Percentiles rank a stretch among this genome's conserved stretches.
Evolutionary conservation across 2,329 filamentous ascomycete species (phyloP).

Genomic region (Paraphoma sp.): DNA sequence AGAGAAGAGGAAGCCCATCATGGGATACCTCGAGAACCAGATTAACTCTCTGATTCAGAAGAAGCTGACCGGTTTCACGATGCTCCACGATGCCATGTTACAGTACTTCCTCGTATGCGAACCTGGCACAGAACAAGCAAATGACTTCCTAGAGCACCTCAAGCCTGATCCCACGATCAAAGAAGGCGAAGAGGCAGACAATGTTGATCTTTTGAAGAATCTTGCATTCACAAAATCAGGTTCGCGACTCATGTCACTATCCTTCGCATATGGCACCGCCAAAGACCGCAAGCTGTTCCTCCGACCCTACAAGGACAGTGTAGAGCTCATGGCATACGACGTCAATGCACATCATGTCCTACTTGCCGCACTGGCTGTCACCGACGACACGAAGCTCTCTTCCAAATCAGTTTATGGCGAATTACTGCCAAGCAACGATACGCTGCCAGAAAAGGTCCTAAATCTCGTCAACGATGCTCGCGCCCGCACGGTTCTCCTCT

Average conservation of each 20-base stretch:
- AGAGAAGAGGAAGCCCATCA: slow-evolving; percentile 85
- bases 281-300: slow-evolving; percentile 93
- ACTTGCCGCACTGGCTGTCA: slow-evolving; percentile 84
- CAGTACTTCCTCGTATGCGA: slow-evolving; percentile 89
- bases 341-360: slow-evolving; percentile 79
- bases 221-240: slow-evolving; percentile 94
- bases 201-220: slow-evolving; percentile 82
- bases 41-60: slow-evolving; percentile 96
- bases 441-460: slow-evolving; percentile 68
- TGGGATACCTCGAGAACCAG: slow-evolving; percentile 83
- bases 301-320: slow-evolving; percentile 87
- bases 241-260: slow-evolving; percentile 78
- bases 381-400: slow-evolving; percentile 91
- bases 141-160: slow-evolving; percentile 86
- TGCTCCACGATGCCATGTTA: slow-evolving; percentile 97
- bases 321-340: slow-evolving; percentile 85
- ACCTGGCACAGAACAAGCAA: slow-evolving; percentile 79
- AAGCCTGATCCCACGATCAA: slow-evolving; percentile 84
- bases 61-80: slow-evolving; percentile 94
- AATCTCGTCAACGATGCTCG: slow-evolving; percentile 70
- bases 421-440: slow-evolving; percentile 65
- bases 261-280: slow-evolving; percentile 82
- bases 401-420: slow-evolving; percentile 88
- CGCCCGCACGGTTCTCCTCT: slow-evolving; percentile 73
- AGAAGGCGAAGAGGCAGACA: slow-evolving; percentile 58